These are phyloP conservation scores for Hypoxylon sp. DNA, from an alignment of 2,329 filamentous ascomycete species.

Conservation along the genomic window DNA sequence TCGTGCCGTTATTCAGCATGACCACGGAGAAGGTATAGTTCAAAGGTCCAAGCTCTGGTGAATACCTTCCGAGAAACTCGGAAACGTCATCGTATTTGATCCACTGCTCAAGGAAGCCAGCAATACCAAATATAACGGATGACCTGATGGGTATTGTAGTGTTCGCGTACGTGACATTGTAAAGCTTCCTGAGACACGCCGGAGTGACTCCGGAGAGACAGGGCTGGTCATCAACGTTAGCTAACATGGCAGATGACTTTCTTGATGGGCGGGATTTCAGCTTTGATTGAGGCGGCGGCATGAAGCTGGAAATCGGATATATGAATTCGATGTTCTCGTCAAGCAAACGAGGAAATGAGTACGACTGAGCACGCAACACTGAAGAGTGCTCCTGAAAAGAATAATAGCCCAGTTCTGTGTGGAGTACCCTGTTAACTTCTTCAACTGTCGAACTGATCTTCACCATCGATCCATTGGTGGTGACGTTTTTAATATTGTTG, in stretches of 20 bases:
- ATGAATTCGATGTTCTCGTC: constrained; percentile 61
- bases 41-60: constrained; percentile 56
- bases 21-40: constrained; percentile 60
- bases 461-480: constrained; percentile 60
- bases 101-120: constrained; percentile 66
- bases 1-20: constrained; percentile 61
- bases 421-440: constrained; percentile 59
- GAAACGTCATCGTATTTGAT: constrained; percentile 61
- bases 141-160: constrained; percentile 49
- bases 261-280: constrained; percentile 10
- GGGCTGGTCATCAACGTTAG: constrained; percentile 46
- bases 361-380: constrained; percentile 62
- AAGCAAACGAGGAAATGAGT: constrained; percentile 61
- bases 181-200: constrained; percentile 58
- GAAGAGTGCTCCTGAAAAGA: constrained; percentile 57
- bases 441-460: constrained; percentile 60
- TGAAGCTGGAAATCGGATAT: constrained; percentile 66
- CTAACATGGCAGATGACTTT: constrained; percentile 15
- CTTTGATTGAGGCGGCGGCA: constrained; percentile 55
- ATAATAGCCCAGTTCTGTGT: constrained; percentile 60
- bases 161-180: constrained; percentile 61
- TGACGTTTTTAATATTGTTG: constrained; percentile 56
- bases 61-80: constrained; percentile 57
- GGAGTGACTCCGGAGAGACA: constrained; percentile 46
- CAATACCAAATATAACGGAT: constrained; percentile 61